Conservation (phyloP, 495 filamentous ascomycete genomes). For the Penicillium paxilli region DNA sequence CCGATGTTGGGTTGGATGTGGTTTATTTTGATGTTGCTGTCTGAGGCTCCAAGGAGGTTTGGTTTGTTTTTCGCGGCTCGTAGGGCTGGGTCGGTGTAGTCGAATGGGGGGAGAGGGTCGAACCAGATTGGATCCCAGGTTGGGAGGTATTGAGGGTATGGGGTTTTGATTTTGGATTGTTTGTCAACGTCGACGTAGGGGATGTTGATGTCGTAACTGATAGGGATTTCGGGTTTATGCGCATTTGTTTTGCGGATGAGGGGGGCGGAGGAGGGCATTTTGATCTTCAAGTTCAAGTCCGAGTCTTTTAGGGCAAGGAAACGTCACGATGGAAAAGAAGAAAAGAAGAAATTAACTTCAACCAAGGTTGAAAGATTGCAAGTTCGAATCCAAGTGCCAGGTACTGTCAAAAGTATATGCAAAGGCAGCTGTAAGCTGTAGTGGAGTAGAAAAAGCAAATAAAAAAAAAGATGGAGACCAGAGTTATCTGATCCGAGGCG, state of each 20-base stretch:
- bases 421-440: background rate
- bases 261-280: constrained; percentile 43
- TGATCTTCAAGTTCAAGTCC: too few species aligned
- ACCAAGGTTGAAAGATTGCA: background rate
- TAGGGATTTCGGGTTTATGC: constrained; percentile 41
- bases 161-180: constrained; percentile 38
- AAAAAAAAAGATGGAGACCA: background rate
- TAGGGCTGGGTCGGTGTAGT: constrained; percentile 59
- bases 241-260: constrained; percentile 29
- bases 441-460: background rate
- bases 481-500: background rate
- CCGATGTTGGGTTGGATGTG: constrained; percentile 71
- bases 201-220: constrained; percentile 59
- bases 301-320: too few species aligned
- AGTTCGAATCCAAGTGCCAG: too few species aligned
- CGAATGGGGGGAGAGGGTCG: constrained; percentile 57
- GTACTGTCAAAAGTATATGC: too few species aligned
- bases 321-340: too few species aligned
- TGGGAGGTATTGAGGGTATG: constrained; percentile 63
- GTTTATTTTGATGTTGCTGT: constrained; percentile 45
- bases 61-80: constrained; percentile 55
- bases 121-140: constrained; percentile 65
- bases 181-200: constrained; percentile 49
- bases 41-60: constrained; percentile 46
- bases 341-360: background rate